Base-by-base conservation (phyloP, 2,329 filamentous ascomycete genomes). In the Stagonosporopsis rhizophila region DNA sequence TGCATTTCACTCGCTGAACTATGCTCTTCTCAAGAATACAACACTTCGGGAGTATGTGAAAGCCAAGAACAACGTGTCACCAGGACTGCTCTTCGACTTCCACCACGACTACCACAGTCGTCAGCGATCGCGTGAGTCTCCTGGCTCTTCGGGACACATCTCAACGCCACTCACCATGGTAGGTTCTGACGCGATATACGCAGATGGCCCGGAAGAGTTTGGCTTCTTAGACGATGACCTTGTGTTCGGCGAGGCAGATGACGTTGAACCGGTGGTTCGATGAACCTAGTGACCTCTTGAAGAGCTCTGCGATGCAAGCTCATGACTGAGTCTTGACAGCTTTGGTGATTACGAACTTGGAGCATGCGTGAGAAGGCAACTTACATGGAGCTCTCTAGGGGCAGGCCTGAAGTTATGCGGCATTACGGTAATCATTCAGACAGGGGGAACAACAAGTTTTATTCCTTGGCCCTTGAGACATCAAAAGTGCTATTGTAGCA, bases 1-100 rank as follows among this genome's bases (percentile, higher is more conserved):
- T 4, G 60, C 58, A 8, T 61, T 56, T 51, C n/a, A 34, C 38
- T 44, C 45, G 5, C 51, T 65, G 11, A 35, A 45, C 12, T 34
- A 20, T 14, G 60, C 61, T 14, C 46, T 65, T 35, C 28, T 39
- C 15, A 45, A 38, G 12, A 37, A 35, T 20, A 42, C 8, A 19
- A 40, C 8, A 7, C 19, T 56, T n/a, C 15, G 47, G 12, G 20
- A 41, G 9, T 20, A 44, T 20, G 23, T 55, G 19, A 20, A 37
- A 6, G 25, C 55, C 22, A 17, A 41, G 3, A 30, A 52, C 11
- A 22, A 54, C 7, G 52, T 49, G 20, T 45, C 53, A 11, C 30
- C 32, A 25, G 34, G 30, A 20, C 12, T 61, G 14, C 8, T 57
- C 9, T 42, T 46, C 22, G 32, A 39, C 32, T 48, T 49, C n/a